Percentiles rank a stretch among this genome's conserved stretches.
Evolutionary conservation across 23 red algal species (phyloP).

Genomic region (Gracilaria domingensis): DNA sequence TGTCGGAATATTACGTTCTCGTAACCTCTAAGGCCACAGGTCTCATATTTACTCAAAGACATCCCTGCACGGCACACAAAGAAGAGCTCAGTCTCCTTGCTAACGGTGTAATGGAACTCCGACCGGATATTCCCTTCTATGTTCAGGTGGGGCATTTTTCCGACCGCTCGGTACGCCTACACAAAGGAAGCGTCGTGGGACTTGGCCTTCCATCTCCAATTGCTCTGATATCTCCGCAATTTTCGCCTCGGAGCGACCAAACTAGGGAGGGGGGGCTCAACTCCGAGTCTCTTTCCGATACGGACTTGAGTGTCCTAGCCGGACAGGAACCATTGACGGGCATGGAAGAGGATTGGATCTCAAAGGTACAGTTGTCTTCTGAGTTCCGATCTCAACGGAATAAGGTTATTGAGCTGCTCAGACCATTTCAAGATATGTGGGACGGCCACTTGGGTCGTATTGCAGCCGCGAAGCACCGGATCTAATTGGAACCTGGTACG

Average conservation of each 20-base stretch:
- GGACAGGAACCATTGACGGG: not conserved
- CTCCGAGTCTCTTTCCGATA: not conserved
- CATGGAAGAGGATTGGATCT: not conserved
- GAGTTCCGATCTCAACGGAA: not conserved
- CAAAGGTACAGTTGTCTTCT: not conserved
- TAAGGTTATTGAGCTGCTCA: not conserved
- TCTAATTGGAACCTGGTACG: not conserved
- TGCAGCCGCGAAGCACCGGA: not conserved
- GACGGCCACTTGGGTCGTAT: not conserved
- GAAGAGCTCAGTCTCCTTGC: not conserved
- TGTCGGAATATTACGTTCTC: not conserved
- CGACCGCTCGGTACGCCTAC: not conserved
- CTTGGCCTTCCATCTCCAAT: not conserved
- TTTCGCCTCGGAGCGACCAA: not conserved
- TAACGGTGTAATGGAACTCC: not conserved
- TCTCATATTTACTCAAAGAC: not conserved
- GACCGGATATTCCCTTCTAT: not conserved
- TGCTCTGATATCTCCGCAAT: not conserved
- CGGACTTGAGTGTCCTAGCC: not conserved
- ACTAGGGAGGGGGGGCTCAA: not conserved
- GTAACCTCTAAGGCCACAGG: not conserved
- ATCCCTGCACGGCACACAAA: not conserved
- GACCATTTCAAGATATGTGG: not conserved
- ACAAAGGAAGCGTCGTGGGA: too few relatives aligned
- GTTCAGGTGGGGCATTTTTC: conserved; percentile 12